phyloP scores from a whole-genome alignment of 371 early-diverging fungal genomes.

The Mortierella sp. region DNA sequence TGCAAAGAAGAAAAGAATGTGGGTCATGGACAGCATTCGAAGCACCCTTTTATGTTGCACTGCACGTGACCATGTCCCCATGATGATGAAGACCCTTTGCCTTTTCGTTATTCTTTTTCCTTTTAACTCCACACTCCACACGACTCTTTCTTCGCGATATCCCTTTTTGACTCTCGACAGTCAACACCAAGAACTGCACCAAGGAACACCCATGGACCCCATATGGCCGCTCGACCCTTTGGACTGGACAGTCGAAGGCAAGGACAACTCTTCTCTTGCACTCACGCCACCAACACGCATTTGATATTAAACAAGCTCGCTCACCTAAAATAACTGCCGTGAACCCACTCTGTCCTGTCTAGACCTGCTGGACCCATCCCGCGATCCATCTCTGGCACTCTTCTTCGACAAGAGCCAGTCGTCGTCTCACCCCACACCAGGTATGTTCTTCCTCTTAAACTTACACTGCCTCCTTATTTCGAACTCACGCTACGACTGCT shows the following conservation, averaged over 20 bases:
- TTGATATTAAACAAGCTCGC: not conserved
- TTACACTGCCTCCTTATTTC: not conserved
- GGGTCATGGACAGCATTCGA: not conserved
- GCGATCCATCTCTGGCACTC: not conserved
- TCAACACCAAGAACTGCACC: not conserved
- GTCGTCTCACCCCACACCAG: not conserved
- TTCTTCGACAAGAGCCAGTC: not conserved
- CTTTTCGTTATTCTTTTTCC: not conserved
- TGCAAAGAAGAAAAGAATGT: not conserved
- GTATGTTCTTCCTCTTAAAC: not conserved
- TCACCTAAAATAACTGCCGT: no score
- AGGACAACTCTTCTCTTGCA: not conserved
- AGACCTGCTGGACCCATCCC: not conserved
- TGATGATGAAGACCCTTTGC: not conserved
- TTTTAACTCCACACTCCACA: not conserved
- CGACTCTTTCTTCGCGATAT: not conserved
- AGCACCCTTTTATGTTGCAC: not conserved
- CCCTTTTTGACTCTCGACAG: not conserved
- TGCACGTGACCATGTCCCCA: not conserved
- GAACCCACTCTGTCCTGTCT: not conserved
- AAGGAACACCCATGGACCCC: not conserved
- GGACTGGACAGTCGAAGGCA: constrained; percentile 4
- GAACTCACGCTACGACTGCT: not conserved
- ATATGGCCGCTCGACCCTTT: not conserved
- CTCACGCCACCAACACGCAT: no score